phyloP scores from a whole-genome alignment of 805 yeast species.

The Ogataea salicorniae region DNA sequence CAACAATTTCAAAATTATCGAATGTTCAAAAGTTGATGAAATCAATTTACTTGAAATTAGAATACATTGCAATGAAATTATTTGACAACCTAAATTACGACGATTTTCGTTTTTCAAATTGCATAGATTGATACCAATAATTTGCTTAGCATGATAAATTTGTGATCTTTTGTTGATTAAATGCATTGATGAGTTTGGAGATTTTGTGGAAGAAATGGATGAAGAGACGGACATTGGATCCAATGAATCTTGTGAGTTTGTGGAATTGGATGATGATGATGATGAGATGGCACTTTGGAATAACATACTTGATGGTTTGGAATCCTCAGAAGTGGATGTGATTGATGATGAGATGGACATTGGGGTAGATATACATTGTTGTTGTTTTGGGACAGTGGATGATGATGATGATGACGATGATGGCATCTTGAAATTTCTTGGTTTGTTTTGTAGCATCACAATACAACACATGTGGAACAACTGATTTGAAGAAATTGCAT shows the following conservation, averaged over 20 bases:
- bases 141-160: constrained; percentile 38
- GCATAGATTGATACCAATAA: constrained; percentile 28
- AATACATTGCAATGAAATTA: constrained; percentile 20
- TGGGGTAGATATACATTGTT: not conserved
- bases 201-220: constrained; percentile 4
- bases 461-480: constrained; percentile 36
- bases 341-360: not conserved
- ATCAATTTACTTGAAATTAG: constrained; percentile 25
- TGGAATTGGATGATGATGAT: not conserved
- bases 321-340: not conserved
- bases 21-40: constrained; percentile 23
- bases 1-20: constrained; percentile 18
- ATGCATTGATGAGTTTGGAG: constrained; percentile 8
- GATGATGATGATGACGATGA: too few relatives aligned
- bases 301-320: not conserved
- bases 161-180: constrained; percentile 22
- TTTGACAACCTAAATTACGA: constrained; percentile 16
- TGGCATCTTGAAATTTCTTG: constrained; percentile 27
- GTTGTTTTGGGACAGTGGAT: not conserved
- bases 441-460: constrained; percentile 35
- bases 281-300: constrained; percentile 14
- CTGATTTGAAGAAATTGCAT: constrained; percentile 35
- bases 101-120: constrained; percentile 12
- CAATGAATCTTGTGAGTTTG: not conserved
- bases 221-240: not conserved